A percentile compares a stretch with the other conserved stretches of the same genome.
These are phyloP conservation scores for Ceratocystis papillata DNA, from an alignment of 2,329 filamentous ascomycete genomes.

Conservation along the genomic window DNA sequence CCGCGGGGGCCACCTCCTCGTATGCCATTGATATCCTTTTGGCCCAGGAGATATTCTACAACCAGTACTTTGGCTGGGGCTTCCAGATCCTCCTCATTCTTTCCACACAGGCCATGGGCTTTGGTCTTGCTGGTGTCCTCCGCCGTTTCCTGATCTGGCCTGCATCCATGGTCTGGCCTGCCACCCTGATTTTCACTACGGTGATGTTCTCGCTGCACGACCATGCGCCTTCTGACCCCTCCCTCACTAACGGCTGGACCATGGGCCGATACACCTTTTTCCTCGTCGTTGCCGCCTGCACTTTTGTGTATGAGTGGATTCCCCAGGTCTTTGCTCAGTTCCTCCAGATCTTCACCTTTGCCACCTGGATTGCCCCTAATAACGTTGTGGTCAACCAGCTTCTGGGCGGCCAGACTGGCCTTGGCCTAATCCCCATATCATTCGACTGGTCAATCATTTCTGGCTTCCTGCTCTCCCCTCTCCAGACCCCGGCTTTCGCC, in stretches of 20 bases:
- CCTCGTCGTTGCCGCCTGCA: slow-evolving; percentile 43
- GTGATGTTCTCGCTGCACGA: slow-evolving; percentile 42
- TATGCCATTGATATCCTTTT: slow-evolving; percentile 37
- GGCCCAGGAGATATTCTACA: slow-evolving; percentile 47
- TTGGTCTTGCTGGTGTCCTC: slow-evolving; percentile 45
- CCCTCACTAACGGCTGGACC: slow-evolving; percentile 48
- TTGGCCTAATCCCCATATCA: slow-evolving; percentile 50
- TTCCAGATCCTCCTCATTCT: slow-evolving; percentile 46
- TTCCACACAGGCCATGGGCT: slow-evolving; percentile 47
- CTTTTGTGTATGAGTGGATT: slow-evolving; percentile 46
- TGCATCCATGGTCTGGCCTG: slow-evolving; percentile 49
- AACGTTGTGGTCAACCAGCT: slow-evolving; percentile 51
- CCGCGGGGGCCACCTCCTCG: slow-evolving; percentile 31
- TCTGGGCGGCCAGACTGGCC: slow-evolving; percentile 48
- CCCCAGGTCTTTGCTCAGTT: slow-evolving; percentile 41
- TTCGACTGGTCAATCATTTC: slow-evolving; percentile 44
- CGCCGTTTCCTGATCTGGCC: slow-evolving; percentile 45
- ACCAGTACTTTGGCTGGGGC: slow-evolving; percentile 44
- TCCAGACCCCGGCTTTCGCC: slow-evolving; percentile 45
- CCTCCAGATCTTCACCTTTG: slow-evolving; percentile 48
- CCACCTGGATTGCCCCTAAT: slow-evolving; percentile 52
- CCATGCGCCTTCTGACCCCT: slow-evolving; percentile 38
- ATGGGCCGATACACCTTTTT: slow-evolving; percentile 56
- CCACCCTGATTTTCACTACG: slow-evolving; percentile 43
- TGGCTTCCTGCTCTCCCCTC: slow-evolving; percentile 40